Evolutionary conservation across 805 yeast species (phyloP).

Genomic region (Candida yuanshanica): DNA sequence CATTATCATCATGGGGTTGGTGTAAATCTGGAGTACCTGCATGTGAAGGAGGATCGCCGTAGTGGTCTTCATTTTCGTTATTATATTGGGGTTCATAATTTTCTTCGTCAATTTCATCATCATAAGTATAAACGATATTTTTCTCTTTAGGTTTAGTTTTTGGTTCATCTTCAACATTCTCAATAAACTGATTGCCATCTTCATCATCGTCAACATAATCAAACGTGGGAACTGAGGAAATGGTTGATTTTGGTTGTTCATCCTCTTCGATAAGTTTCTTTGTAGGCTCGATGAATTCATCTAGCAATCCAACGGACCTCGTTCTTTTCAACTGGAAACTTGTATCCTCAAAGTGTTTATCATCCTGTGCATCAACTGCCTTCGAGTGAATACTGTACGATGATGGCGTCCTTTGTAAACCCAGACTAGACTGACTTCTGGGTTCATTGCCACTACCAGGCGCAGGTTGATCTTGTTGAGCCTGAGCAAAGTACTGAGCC

Average conservation of each 20-base stretch:
- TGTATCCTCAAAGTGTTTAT: constrained; percentile 61
- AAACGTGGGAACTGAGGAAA: background rate
- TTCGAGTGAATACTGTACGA: constrained; percentile 18
- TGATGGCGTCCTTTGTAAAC: background rate
- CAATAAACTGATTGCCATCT: constrained; percentile 17
- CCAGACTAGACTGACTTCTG: background rate
- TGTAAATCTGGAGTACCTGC: constrained; percentile 23
- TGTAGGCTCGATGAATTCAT: constrained; percentile 54
- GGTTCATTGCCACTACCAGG: constrained; percentile 3
- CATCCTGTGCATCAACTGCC: constrained; percentile 65
- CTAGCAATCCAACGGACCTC: constrained; percentile 74
- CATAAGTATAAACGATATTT: constrained; percentile 16
- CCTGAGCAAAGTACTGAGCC: constrained; percentile 19
- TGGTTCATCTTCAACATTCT: constrained; percentile 16
- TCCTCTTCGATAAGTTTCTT: constrained; percentile 32
- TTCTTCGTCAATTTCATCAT: constrained; percentile 12
- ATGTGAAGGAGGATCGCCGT: constrained; percentile 29
- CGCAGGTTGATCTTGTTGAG: constrained; percentile 4
- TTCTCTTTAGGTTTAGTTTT: constrained; percentile 9
- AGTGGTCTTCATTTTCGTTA: constrained; percentile 12
- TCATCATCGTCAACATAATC: constrained; percentile 12
- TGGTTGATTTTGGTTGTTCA: constrained; percentile 4
- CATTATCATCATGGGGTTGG: constrained; percentile 71
- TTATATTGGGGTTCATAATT: constrained; percentile 6
- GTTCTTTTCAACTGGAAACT: constrained; percentile 77